These are phyloP conservation scores for Dillenia turbinata DNA, from an alignment of 164 flowering plant species.

Conservation along the genomic window DNA sequence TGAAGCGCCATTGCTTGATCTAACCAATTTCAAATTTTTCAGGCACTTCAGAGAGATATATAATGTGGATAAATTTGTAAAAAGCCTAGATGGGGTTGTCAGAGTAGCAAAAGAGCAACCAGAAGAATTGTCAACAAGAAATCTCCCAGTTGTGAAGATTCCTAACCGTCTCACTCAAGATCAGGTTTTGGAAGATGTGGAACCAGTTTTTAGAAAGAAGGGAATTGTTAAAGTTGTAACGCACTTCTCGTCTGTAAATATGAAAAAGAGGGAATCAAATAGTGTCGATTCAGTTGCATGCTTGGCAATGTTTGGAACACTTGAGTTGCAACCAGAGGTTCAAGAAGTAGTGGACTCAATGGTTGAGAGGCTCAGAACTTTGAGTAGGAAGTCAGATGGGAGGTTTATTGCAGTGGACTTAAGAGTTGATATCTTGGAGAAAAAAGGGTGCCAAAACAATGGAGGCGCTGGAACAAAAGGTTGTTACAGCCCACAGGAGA, in stretches of 20 bases:
- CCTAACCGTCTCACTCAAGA: slow-evolving; percentile 73
- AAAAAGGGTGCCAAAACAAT: slow-evolving; percentile 63
- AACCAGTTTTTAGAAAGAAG: slow-evolving; percentile 52
- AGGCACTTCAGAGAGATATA: slow-evolving; percentile 89
- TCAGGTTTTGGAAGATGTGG: slow-evolving; percentile 54
- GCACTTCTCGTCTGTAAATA: slow-evolving; percentile 79
- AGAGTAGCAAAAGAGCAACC: slow-evolving; percentile 56
- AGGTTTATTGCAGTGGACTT: slow-evolving; percentile 82
- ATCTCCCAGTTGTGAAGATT: slow-evolving; percentile 65
- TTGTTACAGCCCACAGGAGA: slow-evolving; percentile 66
- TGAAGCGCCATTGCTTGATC: too few relatives aligned
- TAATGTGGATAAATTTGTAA: slow-evolving; percentile 65
- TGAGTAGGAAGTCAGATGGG: slow-evolving; percentile 68
- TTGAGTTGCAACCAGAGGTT: slow-evolving; percentile 68
- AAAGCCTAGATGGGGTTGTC: slow-evolving; percentile 73
- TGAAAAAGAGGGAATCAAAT: slow-evolving; percentile 48
- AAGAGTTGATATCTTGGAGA: slow-evolving; percentile 69
- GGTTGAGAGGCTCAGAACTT: slow-evolving; percentile 63
- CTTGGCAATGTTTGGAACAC: slow-evolving; percentile 76
- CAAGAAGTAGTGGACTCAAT: slow-evolving; percentile 77
- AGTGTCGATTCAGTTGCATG: slow-evolving; percentile 58
- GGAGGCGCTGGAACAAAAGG: slow-evolving; percentile 39
- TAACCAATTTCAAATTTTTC: slow-evolving; percentile 12
- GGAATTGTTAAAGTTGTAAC: slow-evolving; percentile 70
- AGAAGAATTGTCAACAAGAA: slow-evolving; percentile 33